Evolutionary conservation across 768 basidiomycete species (phyloP).

Genomic region (Tulasnella sp.): DNA sequence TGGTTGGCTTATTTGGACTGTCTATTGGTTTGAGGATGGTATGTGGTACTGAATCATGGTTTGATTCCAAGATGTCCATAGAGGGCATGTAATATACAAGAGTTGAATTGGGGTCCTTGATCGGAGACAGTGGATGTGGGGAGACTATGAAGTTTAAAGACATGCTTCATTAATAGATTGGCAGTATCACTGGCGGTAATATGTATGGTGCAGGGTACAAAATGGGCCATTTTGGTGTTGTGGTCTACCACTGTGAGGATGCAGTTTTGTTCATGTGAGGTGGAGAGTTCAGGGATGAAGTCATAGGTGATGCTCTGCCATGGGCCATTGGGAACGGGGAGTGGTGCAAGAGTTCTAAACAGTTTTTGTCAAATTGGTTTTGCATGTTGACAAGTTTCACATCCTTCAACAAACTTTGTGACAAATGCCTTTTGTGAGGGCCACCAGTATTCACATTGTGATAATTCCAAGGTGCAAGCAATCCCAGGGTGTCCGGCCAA

Average conservation of each 20-base stretch:
- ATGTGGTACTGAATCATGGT: neutral
- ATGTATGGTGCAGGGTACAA: no score
- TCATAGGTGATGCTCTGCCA: constrained; percentile 15
- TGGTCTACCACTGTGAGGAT: neutral
- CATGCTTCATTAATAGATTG: no score
- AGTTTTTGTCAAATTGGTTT: neutral
- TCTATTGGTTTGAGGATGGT: no score
- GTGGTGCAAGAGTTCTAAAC: neutral
- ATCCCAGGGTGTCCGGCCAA: no score
- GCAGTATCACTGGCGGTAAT: no score
- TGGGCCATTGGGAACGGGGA: constrained; percentile 8
- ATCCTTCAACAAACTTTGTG: neutral
- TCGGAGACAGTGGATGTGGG: neutral
- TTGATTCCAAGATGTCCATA: neutral
- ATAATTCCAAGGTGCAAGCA: no score
- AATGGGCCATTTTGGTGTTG: no score
- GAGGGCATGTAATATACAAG: neutral
- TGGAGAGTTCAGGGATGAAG: constrained; percentile 21
- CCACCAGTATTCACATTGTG: no score
- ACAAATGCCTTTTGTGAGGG: neutral
- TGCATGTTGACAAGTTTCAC: constrained; percentile 13
- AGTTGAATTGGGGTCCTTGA: no score
- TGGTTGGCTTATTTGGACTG: no score
- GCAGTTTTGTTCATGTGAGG: constrained; percentile 13
- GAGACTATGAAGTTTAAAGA: neutral